Evolutionary conservation across 345 rosid genomes (phyloP).

Genomic region (Eucalyptus sp.): DNA sequence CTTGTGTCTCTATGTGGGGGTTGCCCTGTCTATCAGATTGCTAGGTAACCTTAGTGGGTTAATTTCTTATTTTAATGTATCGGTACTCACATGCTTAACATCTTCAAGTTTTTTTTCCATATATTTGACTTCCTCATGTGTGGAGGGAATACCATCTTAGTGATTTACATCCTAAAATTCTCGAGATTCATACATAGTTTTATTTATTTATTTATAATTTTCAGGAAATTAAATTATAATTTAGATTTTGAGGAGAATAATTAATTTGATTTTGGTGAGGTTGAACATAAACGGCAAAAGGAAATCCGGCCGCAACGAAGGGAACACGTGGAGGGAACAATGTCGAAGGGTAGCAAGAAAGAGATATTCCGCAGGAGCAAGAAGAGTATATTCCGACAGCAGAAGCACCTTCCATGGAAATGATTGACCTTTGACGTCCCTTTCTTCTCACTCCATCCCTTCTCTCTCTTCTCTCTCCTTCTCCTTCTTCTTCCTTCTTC

Average conservation of each 20-base stretch:
- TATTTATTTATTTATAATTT: background rate
- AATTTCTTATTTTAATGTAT: rapidly evolving
- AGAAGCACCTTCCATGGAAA: background rate
- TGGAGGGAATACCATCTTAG: rapidly evolving
- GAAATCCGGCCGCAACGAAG: background rate
- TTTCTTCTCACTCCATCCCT: background rate
- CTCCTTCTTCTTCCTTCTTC: background rate
- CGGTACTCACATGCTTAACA: no score
- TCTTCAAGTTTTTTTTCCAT: rapidly evolving
- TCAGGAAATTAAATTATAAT: background rate
- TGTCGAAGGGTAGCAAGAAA: background rate
- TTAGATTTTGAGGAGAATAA: background rate
- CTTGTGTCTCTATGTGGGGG: no score
- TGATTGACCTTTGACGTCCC: background rate
- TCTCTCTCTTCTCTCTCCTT: background rate
- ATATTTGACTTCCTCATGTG: rapidly evolving
- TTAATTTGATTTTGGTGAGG: background rate
- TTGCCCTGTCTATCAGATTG: rapidly evolving
- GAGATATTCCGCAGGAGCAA: background rate
- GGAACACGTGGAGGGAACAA: background rate
- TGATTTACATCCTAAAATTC: no score
- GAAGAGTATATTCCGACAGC: background rate
- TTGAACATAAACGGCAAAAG: background rate
- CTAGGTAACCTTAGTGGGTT: no score
- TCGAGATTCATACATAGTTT: no score